phyloP scores from a whole-genome alignment of 139 green algal species.

The Auxenochlorella pyrenoidosa region DNA sequence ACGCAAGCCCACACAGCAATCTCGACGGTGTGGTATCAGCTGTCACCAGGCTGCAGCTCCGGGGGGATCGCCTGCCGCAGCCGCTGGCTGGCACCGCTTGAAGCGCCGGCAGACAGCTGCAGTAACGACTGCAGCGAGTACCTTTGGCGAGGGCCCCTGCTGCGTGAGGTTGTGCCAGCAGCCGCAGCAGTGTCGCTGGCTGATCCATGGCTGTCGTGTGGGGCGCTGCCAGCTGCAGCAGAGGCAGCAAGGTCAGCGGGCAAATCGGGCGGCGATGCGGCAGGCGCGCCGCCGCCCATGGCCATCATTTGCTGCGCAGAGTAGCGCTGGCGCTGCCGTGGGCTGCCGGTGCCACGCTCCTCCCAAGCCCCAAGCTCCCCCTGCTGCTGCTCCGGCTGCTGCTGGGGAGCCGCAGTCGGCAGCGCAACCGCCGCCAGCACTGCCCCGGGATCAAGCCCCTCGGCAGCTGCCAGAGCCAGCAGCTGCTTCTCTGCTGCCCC shows the following conservation, averaged over 20 bases:
- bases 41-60: not conserved
- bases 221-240: not conserved
- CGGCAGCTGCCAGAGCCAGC: not conserved
- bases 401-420: not conserved
- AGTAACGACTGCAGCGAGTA: conserved; percentile 18
- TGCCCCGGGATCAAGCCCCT: not conserved
- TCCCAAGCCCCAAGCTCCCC: not conserved
- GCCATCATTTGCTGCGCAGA: not conserved
- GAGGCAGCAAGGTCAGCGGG: not conserved
- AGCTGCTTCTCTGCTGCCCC: not conserved
- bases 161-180: not conserved
- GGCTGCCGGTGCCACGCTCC: not conserved
- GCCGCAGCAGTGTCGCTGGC: not conserved
- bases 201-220: not conserved
- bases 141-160: not conserved
- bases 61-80: not conserved
- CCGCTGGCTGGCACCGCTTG: too few species aligned
- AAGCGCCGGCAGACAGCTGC: not conserved
- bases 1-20: not conserved
- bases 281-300: not conserved
- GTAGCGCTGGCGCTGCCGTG: not conserved
- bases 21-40: not conserved
- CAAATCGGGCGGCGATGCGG: not conserved
- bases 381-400: not conserved
- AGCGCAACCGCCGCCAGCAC: not conserved